A percentile compares a stretch with the other conserved stretches of the same genome.
These are phyloP conservation scores for Tolypocladium tundrense DNA, from an alignment of 2,329 filamentous ascomycete genomes.

Conservation along the genomic window DNA sequence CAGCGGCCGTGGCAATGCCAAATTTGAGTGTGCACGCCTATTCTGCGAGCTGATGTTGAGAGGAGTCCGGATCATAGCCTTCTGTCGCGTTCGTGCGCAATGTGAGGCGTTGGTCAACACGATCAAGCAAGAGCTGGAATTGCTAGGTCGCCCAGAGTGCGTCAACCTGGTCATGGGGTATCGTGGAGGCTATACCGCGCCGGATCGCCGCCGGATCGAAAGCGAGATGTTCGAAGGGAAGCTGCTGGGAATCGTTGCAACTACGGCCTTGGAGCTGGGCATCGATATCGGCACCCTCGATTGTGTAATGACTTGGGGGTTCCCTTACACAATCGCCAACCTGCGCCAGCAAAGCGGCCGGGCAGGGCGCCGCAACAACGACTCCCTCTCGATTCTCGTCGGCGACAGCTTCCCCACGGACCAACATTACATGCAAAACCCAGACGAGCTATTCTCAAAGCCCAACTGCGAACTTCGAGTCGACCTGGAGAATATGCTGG, in stretches of 20 bases:
- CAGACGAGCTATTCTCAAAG: constrained; percentile 84
- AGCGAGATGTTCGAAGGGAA: constrained; percentile 96
- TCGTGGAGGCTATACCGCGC: constrained; percentile 85
- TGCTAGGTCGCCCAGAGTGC: constrained; percentile 64
- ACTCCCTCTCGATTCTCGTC: constrained; percentile 81
- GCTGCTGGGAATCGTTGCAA: constrained; percentile 85
- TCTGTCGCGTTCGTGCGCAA: constrained; percentile 77
- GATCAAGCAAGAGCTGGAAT: constrained; percentile 66
- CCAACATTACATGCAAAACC: constrained; percentile 95
- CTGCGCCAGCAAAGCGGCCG: constrained; percentile 89
- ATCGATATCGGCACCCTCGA: constrained; percentile 93
- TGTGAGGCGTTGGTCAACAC: constrained; percentile 78
- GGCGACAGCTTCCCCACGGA: constrained; percentile 86
- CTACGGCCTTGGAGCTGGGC: constrained; percentile 83
- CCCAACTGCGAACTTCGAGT: constrained; percentile 85
- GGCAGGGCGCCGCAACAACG: constrained; percentile 83
- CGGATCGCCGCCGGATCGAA: constrained; percentile 82
- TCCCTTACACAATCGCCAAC: constrained; percentile 92
- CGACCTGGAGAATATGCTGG: constrained; percentile 83
- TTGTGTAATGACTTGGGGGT: constrained; percentile 87
- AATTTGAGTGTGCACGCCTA: constrained; percentile 77
- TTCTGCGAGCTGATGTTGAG: constrained; percentile 85
- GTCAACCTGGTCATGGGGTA: constrained; percentile 85
- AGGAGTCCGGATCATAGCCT: constrained; percentile 85
- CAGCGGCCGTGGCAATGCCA: constrained; percentile 73